A percentile compares a stretch with the other conserved stretches of the same genome.
These are phyloP conservation scores for Protomyces arabidopsidicola DNA, from an alignment of 1,139 yeast genomes.

Conservation along the genomic window DNA sequence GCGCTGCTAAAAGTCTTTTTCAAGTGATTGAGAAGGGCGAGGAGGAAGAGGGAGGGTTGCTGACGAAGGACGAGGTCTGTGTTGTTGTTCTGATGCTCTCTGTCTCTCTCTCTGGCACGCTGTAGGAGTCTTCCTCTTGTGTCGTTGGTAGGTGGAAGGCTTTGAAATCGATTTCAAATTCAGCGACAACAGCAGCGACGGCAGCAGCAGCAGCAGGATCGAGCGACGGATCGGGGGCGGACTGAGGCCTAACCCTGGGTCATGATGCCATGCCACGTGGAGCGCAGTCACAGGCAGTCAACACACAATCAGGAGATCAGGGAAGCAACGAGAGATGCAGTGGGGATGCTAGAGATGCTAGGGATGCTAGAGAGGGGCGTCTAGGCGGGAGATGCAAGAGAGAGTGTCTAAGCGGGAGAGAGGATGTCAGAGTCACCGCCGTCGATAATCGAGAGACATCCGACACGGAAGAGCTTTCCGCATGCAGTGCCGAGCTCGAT, in stretches of 20 bases:
- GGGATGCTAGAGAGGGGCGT: not conserved
- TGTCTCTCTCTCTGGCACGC: too few relatives aligned
- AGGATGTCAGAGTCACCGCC: conserved; percentile 99
- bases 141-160: too few relatives aligned
- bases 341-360: not conserved
- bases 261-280: not conserved
- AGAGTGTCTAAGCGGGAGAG: conserved; percentile 2
- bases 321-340: too few relatives aligned
- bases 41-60: not conserved
- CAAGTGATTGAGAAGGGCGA: not conserved
- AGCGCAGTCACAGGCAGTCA: not conserved
- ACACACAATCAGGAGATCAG: not conserved
- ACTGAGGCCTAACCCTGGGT: too few relatives aligned
- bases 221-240: too few relatives aligned
- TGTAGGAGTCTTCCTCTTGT: too few relatives aligned
- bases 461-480: conserved; percentile 99
- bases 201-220: too few relatives aligned
- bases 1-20: not conserved
- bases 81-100: too few relatives aligned
- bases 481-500: conserved; percentile 99
- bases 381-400: not conserved
- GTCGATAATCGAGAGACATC: conserved; percentile 90
- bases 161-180: not conserved
- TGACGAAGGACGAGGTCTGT: too few relatives aligned
- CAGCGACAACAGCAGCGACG: too few relatives aligned